Conservation (phyloP, 352 stramenopile species). For the Pythium diclinum region DNA sequence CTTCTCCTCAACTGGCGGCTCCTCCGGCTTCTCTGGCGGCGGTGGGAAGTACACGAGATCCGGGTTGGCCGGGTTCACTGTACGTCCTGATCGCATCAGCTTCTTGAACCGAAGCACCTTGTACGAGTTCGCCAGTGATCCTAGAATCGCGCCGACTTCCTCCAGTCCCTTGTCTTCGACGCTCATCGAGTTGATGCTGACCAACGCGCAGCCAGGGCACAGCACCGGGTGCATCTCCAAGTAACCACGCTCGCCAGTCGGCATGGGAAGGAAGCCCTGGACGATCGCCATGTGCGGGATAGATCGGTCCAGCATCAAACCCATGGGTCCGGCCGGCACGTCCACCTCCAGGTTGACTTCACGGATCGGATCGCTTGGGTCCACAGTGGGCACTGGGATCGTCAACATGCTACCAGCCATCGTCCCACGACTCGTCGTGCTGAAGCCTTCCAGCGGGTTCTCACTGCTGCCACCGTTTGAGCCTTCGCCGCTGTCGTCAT, state of each 20-base stretch:
- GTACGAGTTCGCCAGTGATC: slow-evolving; percentile 41
- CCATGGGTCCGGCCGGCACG: slow-evolving; percentile 75
- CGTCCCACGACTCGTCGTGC: slow-evolving; percentile 11
- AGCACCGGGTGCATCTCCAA: slow-evolving; percentile 81
- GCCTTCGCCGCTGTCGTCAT: slow-evolving; percentile 31
- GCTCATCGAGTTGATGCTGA: slow-evolving; percentile 75
- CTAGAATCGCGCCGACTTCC: slow-evolving; percentile 71
- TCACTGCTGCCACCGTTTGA: slow-evolving; percentile 14
- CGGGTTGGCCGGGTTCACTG: slow-evolving; percentile 70
- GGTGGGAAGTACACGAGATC: slow-evolving; percentile 67
- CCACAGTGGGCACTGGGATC: slow-evolving; percentile 22
- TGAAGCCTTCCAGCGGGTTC: slow-evolving; percentile 25
- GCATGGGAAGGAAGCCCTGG: slow-evolving; percentile 69
- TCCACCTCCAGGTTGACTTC: slow-evolving; percentile 85
- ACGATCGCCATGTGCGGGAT: slow-evolving; percentile 79
- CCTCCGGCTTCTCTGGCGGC: slow-evolving; percentile 31
- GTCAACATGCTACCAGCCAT: slow-evolving; percentile 14
- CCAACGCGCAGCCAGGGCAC: slow-evolving; percentile 66
- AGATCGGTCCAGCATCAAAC: slow-evolving; percentile 75
- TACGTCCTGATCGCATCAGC: slow-evolving; percentile 68
- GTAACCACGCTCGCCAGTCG: slow-evolving; percentile 63
- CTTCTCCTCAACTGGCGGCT: slow-evolving; percentile 20
- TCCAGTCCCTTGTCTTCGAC: slow-evolving; percentile 69
- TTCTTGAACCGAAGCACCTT: slow-evolving; percentile 87
- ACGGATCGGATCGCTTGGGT: slow-evolving; percentile 47